Conservation (phyloP, 129 eudicot species). For the Arctium minus region DNA sequence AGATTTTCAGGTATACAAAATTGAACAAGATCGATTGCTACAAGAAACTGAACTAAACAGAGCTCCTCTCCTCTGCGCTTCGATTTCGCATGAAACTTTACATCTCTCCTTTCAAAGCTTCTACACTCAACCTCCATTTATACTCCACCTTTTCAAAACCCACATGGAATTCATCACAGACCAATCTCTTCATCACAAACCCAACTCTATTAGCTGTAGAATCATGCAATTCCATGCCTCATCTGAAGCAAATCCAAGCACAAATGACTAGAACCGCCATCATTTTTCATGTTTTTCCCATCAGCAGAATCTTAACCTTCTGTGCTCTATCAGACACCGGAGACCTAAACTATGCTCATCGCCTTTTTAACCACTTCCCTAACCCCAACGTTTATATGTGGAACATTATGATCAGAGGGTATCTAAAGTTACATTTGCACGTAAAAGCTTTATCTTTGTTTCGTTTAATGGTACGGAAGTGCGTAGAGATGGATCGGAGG, state of each 20-base stretch:
- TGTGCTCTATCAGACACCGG: conserved; percentile 51
- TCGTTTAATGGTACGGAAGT: conserved; percentile 43
- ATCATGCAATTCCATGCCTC: conserved; percentile 55
- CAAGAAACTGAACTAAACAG: no score
- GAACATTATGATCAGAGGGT: conserved; percentile 67
- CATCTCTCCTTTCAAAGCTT: neutral
- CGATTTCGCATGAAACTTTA: conserved; percentile 9
- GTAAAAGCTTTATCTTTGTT: conserved; percentile 43
- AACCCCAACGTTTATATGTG: conserved; percentile 64
- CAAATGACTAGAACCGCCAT: conserved; percentile 60
- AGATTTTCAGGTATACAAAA: no score
- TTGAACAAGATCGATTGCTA: no score
- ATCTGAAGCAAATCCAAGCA: conserved; percentile 62
- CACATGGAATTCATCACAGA: conserved; percentile 52
- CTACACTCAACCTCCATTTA: conserved; percentile 17
- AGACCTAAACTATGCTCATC: conserved; percentile 31
- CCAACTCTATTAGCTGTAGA: conserved; percentile 58
- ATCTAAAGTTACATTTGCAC: conserved; percentile 21
- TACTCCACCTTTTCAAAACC: conserved; percentile 24
- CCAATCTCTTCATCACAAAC: conserved; percentile 51
- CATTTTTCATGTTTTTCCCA: conserved; percentile 56
- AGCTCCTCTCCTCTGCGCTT: no score
- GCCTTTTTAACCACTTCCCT: conserved; percentile 34
- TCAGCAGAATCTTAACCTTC: conserved; percentile 65
- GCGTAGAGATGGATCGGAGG: conserved; percentile 49